phyloP scores from a whole-genome alignment of 2,329 filamentous ascomycete species.

The Ascochyta koolunga region DNA sequence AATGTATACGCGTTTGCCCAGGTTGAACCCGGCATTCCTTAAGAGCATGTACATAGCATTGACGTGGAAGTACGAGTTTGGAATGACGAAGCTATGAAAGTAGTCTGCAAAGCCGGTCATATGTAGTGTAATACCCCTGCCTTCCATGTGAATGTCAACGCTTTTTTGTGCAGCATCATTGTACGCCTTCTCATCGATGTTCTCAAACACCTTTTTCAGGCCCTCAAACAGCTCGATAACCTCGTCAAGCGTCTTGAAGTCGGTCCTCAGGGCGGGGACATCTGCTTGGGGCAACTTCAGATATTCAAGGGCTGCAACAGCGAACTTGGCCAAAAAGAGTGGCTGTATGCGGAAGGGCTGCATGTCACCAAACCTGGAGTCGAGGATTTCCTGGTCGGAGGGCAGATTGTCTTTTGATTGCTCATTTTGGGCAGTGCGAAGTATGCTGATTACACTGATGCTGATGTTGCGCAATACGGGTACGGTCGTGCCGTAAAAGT shows the following conservation, averaged over 20 bases:
- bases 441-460: slow-evolving; percentile 21
- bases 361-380: slow-evolving; percentile 26
- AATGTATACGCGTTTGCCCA: slow-evolving; percentile 26
- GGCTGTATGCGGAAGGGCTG: slow-evolving; percentile 29
- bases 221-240: slow-evolving; percentile 29
- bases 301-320: slow-evolving; percentile 9
- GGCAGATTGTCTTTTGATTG: slow-evolving; percentile 18
- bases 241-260: slow-evolving; percentile 24
- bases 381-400: slow-evolving; percentile 25
- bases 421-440: slow-evolving; percentile 25
- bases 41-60: slow-evolving; percentile 34
- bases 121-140: slow-evolving; percentile 12
- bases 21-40: slow-evolving; percentile 24
- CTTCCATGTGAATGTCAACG: slow-evolving; percentile 16
- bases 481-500: slow-evolving; percentile 26
- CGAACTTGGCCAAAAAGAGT: slow-evolving; percentile 24
- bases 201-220: slow-evolving; percentile 17
- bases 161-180: slow-evolving; percentile 25
- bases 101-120: slow-evolving; percentile 24
- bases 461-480: slow-evolving; percentile 18
- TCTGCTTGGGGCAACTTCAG: slow-evolving; percentile 15
- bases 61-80: slow-evolving; percentile 33
- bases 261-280: slow-evolving; percentile 12
- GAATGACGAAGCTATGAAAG: slow-evolving; percentile 23
- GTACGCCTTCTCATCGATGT: slow-evolving; percentile 24